These are phyloP conservation scores for Cutaneotrichosporon cyanovorans DNA, from an alignment of 1,284 basidiomycete species.

Conservation along the genomic window DNA sequence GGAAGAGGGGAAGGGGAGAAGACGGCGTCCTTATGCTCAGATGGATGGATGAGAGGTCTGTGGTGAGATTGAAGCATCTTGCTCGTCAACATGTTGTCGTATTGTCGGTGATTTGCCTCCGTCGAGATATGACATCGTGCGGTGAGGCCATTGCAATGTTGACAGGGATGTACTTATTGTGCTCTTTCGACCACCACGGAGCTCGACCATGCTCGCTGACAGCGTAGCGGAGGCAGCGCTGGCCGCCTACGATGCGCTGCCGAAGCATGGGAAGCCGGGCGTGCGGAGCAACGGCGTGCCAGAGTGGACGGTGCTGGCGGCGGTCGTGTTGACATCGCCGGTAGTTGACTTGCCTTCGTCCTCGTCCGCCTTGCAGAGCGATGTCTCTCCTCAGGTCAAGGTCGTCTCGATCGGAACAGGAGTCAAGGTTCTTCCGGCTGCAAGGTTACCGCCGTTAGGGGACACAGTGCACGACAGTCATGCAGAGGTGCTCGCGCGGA, in stretches of 20 bases:
- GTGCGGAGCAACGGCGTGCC: slow-evolving; percentile 36
- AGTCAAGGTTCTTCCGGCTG: slow-evolving; percentile 71
- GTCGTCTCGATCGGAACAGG: slow-evolving; percentile 72
- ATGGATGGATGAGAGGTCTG: background rate
- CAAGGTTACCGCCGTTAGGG: slow-evolving; percentile 59
- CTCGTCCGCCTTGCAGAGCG: too few species aligned
- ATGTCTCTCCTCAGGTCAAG: slow-evolving; percentile 42
- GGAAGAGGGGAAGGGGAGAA: too few species aligned
- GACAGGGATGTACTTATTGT: too few species aligned
- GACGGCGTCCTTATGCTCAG: too few species aligned
- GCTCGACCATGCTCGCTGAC: slow-evolving; percentile 5
- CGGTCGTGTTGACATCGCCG: slow-evolving; percentile 22
- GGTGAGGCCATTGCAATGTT: too few species aligned
- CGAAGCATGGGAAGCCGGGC: slow-evolving; percentile 39
- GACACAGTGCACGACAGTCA: slow-evolving; percentile 83
- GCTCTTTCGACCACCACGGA: too few species aligned
- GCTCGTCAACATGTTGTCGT: background rate
- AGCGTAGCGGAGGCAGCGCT: slow-evolving; percentile 4
- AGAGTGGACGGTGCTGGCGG: slow-evolving; percentile 47
- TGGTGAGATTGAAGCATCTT: background rate
- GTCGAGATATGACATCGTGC: too few species aligned
- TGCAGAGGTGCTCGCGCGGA: slow-evolving; percentile 77
- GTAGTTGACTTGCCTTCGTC: background rate
- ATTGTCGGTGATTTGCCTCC: too few species aligned
- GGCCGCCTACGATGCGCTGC: slow-evolving; percentile 29